A percentile compares a stretch with the other conserved stretches of the same genome.
These are phyloP conservation scores for Mortierella sp. DNA, from an alignment of 371 early-diverging fungal species.

Conservation along the genomic window DNA sequence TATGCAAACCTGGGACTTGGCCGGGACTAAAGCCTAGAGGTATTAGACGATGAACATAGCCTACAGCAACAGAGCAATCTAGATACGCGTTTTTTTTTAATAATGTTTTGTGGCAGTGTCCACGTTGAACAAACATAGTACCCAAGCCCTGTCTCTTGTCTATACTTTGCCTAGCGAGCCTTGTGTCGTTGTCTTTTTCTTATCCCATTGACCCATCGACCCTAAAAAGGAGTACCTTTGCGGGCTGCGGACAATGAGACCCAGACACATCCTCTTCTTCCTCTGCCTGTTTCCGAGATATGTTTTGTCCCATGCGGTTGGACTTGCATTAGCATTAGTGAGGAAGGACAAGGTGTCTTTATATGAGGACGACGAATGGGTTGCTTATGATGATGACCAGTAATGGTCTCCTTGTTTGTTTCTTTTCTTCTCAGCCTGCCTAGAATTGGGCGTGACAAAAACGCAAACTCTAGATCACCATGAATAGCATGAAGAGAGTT, in stretches of 20 bases:
- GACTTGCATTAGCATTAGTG: too few species aligned
- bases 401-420: too few species aligned
- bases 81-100: not conserved
- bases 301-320: not conserved
- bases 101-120: not conserved
- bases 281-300: not conserved
- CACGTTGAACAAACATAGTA: too few species aligned
- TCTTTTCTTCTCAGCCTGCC: too few species aligned
- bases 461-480: too few species aligned
- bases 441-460: too few species aligned
- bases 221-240: not conserved
- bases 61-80: too few species aligned
- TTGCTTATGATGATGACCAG: too few species aligned
- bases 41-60: not conserved
- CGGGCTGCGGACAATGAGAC: not conserved
- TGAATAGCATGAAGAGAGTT: too few species aligned
- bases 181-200: not conserved
- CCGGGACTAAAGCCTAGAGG: conserved; percentile 13
- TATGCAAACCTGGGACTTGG: conserved; percentile 45
- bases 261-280: not conserved
- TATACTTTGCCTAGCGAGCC: not conserved
- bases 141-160: too few species aligned
- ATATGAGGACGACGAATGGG: too few species aligned
- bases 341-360: too few species aligned
- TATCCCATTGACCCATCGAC: not conserved